phyloP scores from a whole-genome alignment of 352 stramenopile species.

The Globisporangium iwayamae region DNA sequence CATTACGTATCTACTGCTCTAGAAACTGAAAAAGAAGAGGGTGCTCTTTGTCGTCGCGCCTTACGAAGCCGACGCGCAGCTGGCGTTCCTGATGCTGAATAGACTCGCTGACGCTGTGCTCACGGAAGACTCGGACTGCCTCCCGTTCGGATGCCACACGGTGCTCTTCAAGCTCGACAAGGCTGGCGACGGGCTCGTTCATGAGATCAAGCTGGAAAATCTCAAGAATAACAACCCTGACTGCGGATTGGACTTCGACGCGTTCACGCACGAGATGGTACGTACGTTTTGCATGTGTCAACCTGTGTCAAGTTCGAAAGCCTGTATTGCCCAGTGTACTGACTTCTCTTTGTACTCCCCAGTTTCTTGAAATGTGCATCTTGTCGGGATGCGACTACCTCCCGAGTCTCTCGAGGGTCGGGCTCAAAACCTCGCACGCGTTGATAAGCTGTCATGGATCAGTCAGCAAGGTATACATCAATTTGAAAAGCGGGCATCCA shows the following conservation, averaged over 20 bases:
- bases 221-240: conserved; percentile 55
- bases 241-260: conserved; percentile 53
- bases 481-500: no score
- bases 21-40: conserved; percentile 52
- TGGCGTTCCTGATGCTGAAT: conserved; percentile 86
- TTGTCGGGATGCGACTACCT: conserved; percentile 91
- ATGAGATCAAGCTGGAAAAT: conserved; percentile 78
- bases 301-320: neutral
- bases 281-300: neutral
- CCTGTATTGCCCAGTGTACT: neutral
- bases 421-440: conserved; percentile 78
- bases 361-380: conserved; percentile 91
- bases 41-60: conserved; percentile 94
- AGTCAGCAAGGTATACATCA: conserved; percentile 41
- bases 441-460: conserved; percentile 68
- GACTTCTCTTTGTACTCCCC: neutral
- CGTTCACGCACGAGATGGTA: conserved; percentile 87
- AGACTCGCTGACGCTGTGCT: conserved; percentile 92
- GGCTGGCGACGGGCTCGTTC: conserved; percentile 66
- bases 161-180: conserved; percentile 97
- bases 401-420: conserved; percentile 72
- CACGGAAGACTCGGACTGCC: conserved; percentile 94
- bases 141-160: conserved; percentile 89
- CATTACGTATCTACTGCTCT: neutral
- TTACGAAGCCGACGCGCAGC: conserved; percentile 97